A percentile compares a stretch with the other conserved stretches of the same genome.
phyloP scores from a whole-genome alignment of 805 yeast species.

The Ogataea populi-albae region DNA sequence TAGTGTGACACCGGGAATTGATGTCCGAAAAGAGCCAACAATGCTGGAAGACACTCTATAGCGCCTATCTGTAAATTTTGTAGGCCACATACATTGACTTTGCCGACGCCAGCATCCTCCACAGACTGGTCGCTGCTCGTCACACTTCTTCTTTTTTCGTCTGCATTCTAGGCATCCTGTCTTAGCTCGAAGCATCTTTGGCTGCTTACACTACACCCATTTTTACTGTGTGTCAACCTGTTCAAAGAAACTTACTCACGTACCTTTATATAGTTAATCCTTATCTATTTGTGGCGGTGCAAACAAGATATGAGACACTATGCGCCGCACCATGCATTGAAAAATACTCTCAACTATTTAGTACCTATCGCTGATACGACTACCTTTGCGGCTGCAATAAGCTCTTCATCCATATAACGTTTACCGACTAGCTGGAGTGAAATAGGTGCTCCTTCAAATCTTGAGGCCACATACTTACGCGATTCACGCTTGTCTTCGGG shows the following conservation, averaged over 20 bases:
- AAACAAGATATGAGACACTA: neutral
- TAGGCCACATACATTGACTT: conserved; percentile 8
- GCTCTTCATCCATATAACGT: conserved; percentile 55
- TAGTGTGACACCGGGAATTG: conserved; percentile 5
- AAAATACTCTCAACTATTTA: neutral
- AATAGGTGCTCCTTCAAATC: conserved; percentile 51
- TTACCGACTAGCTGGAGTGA: conserved; percentile 51
- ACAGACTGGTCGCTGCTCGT: conserved; percentile 11
- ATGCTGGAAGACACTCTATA: neutral
- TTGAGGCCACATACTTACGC: conserved; percentile 42
- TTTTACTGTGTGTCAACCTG: no score
- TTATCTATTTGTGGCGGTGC: conserved; percentile 1
- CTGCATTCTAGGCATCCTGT: conserved; percentile 9
- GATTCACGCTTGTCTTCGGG: conserved; percentile 46
- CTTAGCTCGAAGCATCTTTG: conserved; percentile 5
- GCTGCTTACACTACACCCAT: no score
- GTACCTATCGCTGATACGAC: neutral
- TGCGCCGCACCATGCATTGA: neutral
- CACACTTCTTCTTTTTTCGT: conserved; percentile 10
- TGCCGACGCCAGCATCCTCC: conserved; percentile 1
- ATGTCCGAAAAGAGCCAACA: neutral
- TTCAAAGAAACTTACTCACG: no score
- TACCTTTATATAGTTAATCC: no score
- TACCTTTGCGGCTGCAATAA: conserved; percentile 36
- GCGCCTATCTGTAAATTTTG: conserved; percentile 5